Conservation (phyloP, 768 basidiomycete genomes). For the Kwoniella shandongensis region DNA sequence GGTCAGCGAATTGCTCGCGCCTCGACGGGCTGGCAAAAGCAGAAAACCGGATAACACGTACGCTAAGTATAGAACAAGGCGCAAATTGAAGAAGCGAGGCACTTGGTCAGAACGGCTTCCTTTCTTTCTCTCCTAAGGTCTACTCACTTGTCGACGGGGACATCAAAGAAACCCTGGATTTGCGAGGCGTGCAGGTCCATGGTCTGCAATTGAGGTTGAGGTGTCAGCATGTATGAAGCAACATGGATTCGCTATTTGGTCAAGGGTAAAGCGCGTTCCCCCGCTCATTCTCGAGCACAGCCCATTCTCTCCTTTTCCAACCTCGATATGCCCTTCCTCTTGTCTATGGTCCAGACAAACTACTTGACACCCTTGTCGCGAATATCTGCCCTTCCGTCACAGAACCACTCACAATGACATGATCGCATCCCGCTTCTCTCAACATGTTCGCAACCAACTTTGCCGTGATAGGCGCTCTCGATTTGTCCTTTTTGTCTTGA, state of each 20-base stretch:
- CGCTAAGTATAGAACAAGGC: conserved; percentile 8
- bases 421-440: conserved; percentile 92
- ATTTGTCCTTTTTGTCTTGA: conserved; percentile 98
- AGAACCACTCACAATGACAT: conserved; percentile 73
- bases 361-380: no score
- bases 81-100: background rate
- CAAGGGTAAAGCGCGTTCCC: no score
- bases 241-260: no score
- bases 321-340: no score
- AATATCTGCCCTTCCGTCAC: no score
- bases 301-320: no score
- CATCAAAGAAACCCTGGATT: conserved; percentile 98
- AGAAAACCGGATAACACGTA: conserved; percentile 12
- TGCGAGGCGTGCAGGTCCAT: conserved; percentile 98
- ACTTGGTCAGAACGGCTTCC: conserved; percentile 2
- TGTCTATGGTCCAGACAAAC: no score
- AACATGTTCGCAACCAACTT: conserved; percentile 99
- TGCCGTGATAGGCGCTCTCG: conserved; percentile 92
- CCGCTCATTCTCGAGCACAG: no score
- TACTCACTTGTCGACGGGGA: conserved; percentile 82
- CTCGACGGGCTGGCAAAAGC: background rate
- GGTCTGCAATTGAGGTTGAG: no score
- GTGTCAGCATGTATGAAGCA: no score
- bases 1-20: background rate
- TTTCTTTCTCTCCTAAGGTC: background rate